phyloP scores from a whole-genome alignment of 305 asterid genomes.

The Nicotiana rustica region DNA sequence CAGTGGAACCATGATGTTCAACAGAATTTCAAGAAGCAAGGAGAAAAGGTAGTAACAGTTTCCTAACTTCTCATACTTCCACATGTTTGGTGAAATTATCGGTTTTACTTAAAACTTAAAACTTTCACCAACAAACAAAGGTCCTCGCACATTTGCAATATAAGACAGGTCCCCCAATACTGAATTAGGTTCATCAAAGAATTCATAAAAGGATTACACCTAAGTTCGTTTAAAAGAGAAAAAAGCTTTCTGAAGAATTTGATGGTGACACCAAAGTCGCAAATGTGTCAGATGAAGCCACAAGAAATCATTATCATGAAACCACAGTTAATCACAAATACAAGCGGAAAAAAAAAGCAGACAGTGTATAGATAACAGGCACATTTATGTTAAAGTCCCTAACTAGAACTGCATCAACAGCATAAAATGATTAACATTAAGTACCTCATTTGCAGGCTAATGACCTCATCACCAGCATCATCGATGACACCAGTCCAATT shows the following conservation, averaged over 20 bases:
- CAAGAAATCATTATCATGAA: constrained; percentile 7
- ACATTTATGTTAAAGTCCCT: not conserved
- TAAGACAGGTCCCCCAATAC: constrained; percentile 10
- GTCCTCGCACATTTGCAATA: not conserved
- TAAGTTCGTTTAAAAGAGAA: not conserved
- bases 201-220: not conserved
- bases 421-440: constrained; percentile 2
- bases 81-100: not conserved
- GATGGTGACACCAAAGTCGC: constrained; percentile 15
- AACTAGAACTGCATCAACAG: not conserved
- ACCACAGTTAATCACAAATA: not conserved
- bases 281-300: constrained; percentile 10
- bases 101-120: not conserved
- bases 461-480: constrained; percentile 70
- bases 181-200: not conserved
- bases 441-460: constrained; percentile 85
- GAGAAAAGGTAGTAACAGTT: not conserved
- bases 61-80: constrained; percentile 12
- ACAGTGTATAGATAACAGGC: not conserved
- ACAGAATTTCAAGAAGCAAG: constrained; percentile 22
- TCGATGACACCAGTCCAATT: constrained; percentile 64
- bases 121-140: not conserved
- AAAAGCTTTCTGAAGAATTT: constrained; percentile 9
- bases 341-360: not conserved
- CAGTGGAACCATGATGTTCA: constrained; percentile 36